Conservation (phyloP, 129 eudicot species). For the Saposhnikovia divaricata region DNA sequence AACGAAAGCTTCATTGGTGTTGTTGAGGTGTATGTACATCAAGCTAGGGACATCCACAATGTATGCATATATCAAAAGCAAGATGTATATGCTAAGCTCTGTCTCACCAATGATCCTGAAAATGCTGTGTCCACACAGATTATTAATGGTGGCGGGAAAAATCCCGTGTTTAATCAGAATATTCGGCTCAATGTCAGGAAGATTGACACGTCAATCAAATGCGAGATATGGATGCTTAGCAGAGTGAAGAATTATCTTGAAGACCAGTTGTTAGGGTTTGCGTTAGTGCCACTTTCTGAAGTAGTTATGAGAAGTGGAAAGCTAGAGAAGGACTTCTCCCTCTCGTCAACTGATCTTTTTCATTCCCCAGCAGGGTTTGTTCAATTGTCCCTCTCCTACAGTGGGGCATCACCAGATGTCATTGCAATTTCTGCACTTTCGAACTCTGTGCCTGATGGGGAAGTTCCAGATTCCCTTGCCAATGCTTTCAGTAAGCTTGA, state of each 20-base stretch:
- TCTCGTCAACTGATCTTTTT: constrained; percentile 83
- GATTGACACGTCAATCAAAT: constrained; percentile 60
- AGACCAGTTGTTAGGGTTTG: constrained; percentile 90
- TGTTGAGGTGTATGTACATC: constrained; percentile 76
- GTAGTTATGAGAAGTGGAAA: constrained; percentile 50
- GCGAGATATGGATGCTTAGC: constrained; percentile 96
- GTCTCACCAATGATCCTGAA: constrained; percentile 74
- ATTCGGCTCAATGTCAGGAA: constrained; percentile 44
- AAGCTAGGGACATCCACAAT: constrained; percentile 91
- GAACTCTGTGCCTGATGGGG: constrained; percentile 15
- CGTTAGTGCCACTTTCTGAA: constrained; percentile 83
- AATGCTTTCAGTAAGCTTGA: constrained; percentile 62
- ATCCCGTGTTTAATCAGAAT: constrained; percentile 73
- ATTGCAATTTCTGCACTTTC: constrained; percentile 35
- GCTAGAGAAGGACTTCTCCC: constrained; percentile 70
- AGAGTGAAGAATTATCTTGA: constrained; percentile 80
- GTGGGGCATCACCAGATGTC: constrained; percentile 78
- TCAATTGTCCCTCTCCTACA: constrained; percentile 62
- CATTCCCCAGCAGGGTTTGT: constrained; percentile 97
- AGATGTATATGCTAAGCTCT: constrained; percentile 91
- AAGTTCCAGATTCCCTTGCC: constrained; percentile 21
- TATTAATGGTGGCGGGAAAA: constrained; percentile 89
- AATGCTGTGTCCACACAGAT: constrained; percentile 63
- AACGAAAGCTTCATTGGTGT: constrained; percentile 41
- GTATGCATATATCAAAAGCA: constrained; percentile 96